A percentile compares a stretch with the other conserved stretches of the same genome.
phyloP scores from a whole-genome alignment of 2,329 filamentous ascomycete species.

The Chrysoporthe cubensis region DNA sequence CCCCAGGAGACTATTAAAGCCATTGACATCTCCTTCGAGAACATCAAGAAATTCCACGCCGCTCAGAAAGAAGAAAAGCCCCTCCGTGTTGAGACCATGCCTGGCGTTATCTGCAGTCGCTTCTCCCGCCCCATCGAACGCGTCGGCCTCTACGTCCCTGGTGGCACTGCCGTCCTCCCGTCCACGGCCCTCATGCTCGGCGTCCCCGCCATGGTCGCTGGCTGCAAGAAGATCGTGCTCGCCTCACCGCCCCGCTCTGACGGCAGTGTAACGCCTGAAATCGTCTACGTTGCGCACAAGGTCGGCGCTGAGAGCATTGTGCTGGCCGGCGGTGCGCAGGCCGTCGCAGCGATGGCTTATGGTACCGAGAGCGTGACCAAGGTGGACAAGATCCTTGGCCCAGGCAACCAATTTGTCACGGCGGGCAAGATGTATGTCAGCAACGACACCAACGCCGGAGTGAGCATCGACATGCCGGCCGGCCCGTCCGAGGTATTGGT shows the following conservation, averaged over 20 bases:
- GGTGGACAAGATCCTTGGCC: constrained; percentile 98
- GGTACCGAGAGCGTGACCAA: constrained; percentile 93
- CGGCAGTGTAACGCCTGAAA: constrained; percentile 91
- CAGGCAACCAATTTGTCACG: constrained; percentile 97
- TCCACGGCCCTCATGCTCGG: constrained; percentile 98
- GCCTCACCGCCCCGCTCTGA: constrained; percentile 89
- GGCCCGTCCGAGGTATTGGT: constrained; percentile 97
- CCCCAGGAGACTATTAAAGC: constrained; percentile 82
- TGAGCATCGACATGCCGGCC: constrained; percentile 98
- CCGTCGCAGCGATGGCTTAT: constrained; percentile 95
- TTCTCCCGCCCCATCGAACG: constrained; percentile 92
- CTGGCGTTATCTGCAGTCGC: constrained; percentile 90
- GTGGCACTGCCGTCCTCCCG: constrained; percentile 94
- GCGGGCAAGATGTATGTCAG: constrained; percentile 98
- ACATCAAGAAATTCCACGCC: constrained; percentile 91
- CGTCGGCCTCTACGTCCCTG: constrained; percentile 95
- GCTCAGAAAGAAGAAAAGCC: constrained; percentile 86
- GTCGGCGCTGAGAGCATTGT: constrained; percentile 96
- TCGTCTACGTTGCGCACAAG: constrained; percentile 97
- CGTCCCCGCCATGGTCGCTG: constrained; percentile 95
- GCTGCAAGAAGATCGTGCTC: constrained; percentile 92
- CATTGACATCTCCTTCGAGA: constrained; percentile 93
- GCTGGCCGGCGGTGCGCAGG: constrained; percentile 92
- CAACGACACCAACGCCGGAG: constrained; percentile 94
- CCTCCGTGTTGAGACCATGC: constrained; percentile 93